Base-by-base conservation (phyloP, 1,284 basidiomycete species). In the Hymenochaete sp. region DNA sequence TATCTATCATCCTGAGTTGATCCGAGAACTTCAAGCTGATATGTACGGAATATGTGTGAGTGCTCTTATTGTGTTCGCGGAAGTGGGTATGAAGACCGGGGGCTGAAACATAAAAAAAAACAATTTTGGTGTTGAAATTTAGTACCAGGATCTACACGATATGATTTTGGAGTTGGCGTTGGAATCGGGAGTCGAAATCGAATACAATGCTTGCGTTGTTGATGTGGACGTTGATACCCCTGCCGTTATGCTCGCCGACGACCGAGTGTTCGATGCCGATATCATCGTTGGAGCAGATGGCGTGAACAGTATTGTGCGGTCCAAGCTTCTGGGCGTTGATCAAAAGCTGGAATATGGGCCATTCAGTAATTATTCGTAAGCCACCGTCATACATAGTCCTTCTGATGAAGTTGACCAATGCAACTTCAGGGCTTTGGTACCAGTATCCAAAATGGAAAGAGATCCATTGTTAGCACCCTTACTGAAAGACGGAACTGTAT, bases 281-380 rank as follows among this genome's bases (percentile, higher is more conserved):
- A 65, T 82, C n/a, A 66, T 83, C 42, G 60, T 84, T 25, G 80
- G 78, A n/a, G 79, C 81, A 0, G 81, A 82, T 52, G 81, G 81
- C 3, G 57, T 61, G 7, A 50, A 52, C 37, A 72, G 67, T 7
- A 42, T 64, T 14, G 59, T 58, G 14, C 60, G 68, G 14, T 52
- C 58, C 38, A 45, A 59, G 11, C 51, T 69, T 11, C 19, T 48
- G 49, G 47, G 47, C 13, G 10, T 25, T n/a, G 44, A 44, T 22
- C 42, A 48, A n/a, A 25, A 25, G 14, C 42, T 27, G 13, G 19
- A 22, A 6, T n/a, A 33, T 26, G 47, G 47, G 5, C 29, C 42
- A 8, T 43, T 21, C 13, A 44, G 14, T 5, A 36, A 29, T n/a
- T 44, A 48, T 19, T 27, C 14, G 47, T 48, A 28, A 38, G 47